A percentile compares a stretch with the other conserved stretches of the same genome.
Conservation (phyloP, 2,329 filamentous ascomycete genomes). For the Aspergillus tanneri region DNA sequence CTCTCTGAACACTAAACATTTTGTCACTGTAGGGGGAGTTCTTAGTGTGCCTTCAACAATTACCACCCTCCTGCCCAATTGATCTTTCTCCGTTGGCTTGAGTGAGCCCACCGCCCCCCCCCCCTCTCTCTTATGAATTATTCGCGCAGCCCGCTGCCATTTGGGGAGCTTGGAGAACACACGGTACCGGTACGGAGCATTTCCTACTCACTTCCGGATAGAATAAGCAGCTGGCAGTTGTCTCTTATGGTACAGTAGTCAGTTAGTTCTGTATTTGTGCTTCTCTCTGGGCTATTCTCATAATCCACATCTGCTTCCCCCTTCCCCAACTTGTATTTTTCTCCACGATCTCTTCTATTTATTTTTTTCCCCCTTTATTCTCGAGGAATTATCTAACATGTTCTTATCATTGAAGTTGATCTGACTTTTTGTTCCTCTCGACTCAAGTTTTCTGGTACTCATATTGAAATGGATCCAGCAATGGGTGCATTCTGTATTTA, state of each 20-base stretch:
- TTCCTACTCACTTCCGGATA: background rate
- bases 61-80: background rate
- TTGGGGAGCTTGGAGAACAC: background rate
- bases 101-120: slow-evolving; percentile 6
- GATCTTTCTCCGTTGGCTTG: background rate
- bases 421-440: background rate
- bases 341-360: too few relatives aligned
- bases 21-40: slow-evolving; percentile 9
- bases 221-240: background rate
- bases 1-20: slow-evolving; percentile 7
- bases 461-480: background rate
- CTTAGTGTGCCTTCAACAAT: background rate
- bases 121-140: too few relatives aligned
- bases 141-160: background rate
- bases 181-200: slow-evolving; percentile 7
- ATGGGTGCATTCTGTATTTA: background rate
- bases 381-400: background rate
- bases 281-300: too few relatives aligned
- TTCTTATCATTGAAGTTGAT: background rate
- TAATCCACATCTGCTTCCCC: too few relatives aligned
- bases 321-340: background rate
- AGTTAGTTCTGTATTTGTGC: too few relatives aligned
- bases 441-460: background rate
- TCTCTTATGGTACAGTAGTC: too few relatives aligned
- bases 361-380: background rate